phyloP scores from a whole-genome alignment of 192 early-diverging fungal genomes.

The Backusella sp. region DNA sequence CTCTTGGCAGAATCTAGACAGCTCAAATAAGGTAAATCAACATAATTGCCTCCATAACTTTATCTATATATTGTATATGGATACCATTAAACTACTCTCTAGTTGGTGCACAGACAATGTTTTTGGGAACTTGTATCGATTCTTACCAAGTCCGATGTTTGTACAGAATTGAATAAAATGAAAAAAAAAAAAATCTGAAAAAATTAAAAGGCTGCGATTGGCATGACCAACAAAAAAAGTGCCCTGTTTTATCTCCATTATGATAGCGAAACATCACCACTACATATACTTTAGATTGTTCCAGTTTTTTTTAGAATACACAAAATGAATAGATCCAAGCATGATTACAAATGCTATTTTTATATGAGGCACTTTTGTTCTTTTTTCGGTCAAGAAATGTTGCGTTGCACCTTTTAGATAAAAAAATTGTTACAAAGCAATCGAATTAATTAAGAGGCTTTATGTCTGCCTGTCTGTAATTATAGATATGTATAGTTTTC shows the following conservation, averaged over 20 bases:
- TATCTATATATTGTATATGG: background rate
- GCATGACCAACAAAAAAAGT: background rate
- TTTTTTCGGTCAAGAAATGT: background rate
- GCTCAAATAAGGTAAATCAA: background rate
- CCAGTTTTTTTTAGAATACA: slow-evolving; percentile 5
- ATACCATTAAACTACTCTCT: background rate
- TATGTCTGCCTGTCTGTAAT: background rate
- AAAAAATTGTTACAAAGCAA: background rate
- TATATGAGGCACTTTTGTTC: background rate
- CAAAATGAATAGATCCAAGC: background rate
- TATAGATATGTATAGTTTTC: background rate
- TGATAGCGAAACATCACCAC: background rate
- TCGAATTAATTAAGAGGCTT: background rate
- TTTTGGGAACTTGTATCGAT: background rate
- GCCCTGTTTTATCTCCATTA: background rate
- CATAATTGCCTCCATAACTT: background rate
- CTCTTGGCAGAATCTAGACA: background rate
- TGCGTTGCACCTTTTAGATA: background rate
- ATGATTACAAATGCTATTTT: background rate
- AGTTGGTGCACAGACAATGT: background rate
- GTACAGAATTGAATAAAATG: background rate
- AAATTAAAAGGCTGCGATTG: background rate
- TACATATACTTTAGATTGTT: background rate
- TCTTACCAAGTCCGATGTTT: background rate
- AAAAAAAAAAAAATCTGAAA: background rate